Conservation (phyloP, 345 rosid genomes). For the Lenwebbia sp. region DNA sequence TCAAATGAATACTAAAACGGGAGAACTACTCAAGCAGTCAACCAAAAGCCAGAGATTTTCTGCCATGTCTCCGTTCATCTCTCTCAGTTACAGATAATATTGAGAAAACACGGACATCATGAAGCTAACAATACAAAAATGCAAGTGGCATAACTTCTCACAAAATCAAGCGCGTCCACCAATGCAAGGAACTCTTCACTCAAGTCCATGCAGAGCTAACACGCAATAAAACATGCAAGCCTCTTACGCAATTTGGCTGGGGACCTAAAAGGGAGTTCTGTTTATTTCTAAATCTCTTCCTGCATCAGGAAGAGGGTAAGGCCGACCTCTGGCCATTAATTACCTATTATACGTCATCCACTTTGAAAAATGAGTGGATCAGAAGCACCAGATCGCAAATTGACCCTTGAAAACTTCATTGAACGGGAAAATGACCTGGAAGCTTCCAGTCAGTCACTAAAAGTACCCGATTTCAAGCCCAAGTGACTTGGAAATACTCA, state of each 20-base stretch:
- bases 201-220: background rate
- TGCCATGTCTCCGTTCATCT: background rate
- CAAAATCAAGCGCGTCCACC: background rate
- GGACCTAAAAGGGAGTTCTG: background rate
- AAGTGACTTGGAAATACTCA: background rate
- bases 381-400: background rate
- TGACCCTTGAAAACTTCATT: background rate
- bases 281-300: background rate
- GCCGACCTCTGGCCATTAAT: background rate
- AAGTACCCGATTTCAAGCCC: background rate
- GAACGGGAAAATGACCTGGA: background rate
- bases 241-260: background rate
- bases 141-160: background rate
- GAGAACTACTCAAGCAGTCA: background rate
- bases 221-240: background rate
- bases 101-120: background rate
- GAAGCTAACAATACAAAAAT: background rate
- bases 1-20: background rate
- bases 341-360: background rate
- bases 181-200: background rate
- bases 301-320: background rate
- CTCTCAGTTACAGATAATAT: background rate
- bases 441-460: background rate
- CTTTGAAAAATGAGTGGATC: background rate
- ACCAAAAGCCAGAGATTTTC: background rate